Evolutionary conservation across 495 filamentous ascomycete genomes (phyloP), one percentile per base, ranked within the genome.

Genomic region (Tuber melanosporum): DNA sequence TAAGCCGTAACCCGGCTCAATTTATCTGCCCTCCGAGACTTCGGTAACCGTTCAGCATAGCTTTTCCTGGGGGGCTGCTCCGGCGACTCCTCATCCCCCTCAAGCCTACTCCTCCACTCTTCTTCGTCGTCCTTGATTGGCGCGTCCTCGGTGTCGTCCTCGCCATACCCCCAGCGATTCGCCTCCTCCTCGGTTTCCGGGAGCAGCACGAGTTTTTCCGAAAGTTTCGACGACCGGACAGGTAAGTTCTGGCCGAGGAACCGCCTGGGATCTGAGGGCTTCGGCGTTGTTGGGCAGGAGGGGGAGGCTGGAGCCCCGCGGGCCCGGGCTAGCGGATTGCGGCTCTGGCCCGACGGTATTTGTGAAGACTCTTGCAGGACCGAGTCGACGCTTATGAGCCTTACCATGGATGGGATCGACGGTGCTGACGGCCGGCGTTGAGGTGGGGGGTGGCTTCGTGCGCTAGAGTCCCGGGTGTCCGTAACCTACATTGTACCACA

Each of bases 371-470:
- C 92, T 85, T 96, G 94, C 5, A 99, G 90, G 76, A 98, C 91
- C 81, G 94, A 97, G 85, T 99, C 95, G 82, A 99, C 96, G 19
- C 93, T 96, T 79, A 99, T 93, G 84, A 95, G 90, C 71, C 94
- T 93, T 19, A 80, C 81, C 74, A 77, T 81, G 44, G 75, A 76
- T 3, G 78, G 77, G 46, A 78, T 75, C 39, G 81, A 79, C 41
- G 74, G 52, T 41, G 75, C 57, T 47, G 82, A 74, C 73, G 83
- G 75, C 41, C 73, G 76, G 49, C 76, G 74, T 39, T 78, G 73
- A 20, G 73, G 73, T 81, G 49, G 41, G 57, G 78, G 66, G 26
- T 26, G 57, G 32, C 81, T 73, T 52, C 81, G 78, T 3, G 80
- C 22, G 73, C 70, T 69, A 47, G 78, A 75, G 75, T 85, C 84